Conservation (phyloP, 1,284 basidiomycete species). For the Cutaneotrichosporon cyanovorans region DNA sequence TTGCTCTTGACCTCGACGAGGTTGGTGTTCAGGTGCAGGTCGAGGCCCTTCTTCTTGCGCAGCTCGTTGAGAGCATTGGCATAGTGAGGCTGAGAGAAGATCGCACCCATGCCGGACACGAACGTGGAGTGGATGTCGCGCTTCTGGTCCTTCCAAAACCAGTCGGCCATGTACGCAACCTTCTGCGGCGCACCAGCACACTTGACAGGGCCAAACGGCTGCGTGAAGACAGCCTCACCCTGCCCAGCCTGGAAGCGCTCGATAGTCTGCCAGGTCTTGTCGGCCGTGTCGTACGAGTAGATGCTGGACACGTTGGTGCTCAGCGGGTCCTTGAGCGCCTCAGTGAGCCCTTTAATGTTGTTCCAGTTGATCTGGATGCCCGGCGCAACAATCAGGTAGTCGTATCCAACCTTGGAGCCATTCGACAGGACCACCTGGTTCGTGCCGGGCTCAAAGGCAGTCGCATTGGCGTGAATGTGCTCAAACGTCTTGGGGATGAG, state of each 20-base stretch:
- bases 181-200: conserved; percentile 92
- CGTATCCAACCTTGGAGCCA: conserved; percentile 71
- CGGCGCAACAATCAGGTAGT: conserved; percentile 78
- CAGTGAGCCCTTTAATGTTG: conserved; percentile 65
- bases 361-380: conserved; percentile 78
- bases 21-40: conserved; percentile 74
- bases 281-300: conserved; percentile 79
- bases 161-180: conserved; percentile 83
- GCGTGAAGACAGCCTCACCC: conserved; percentile 76
- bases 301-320: conserved; percentile 83
- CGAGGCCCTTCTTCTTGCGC: conserved; percentile 70
- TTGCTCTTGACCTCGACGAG: conserved; percentile 64
- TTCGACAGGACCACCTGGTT: conserved; percentile 64
- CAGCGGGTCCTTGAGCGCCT: conserved; percentile 64
- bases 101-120: conserved; percentile 82
- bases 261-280: conserved; percentile 78
- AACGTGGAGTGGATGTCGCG: conserved; percentile 59
- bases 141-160: conserved; percentile 45
- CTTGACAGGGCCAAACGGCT: conserved; percentile 89
- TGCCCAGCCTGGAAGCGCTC: conserved; percentile 66
- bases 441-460: conserved; percentile 64
- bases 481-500: conserved; percentile 68
- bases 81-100: conserved; percentile 84
- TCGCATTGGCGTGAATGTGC: conserved; percentile 67
- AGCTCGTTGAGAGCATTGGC: conserved; percentile 74